These are phyloP conservation scores for Lentinus tigrinus DNA, from an alignment of 768 basidiomycete genomes.

Conservation along the genomic window DNA sequence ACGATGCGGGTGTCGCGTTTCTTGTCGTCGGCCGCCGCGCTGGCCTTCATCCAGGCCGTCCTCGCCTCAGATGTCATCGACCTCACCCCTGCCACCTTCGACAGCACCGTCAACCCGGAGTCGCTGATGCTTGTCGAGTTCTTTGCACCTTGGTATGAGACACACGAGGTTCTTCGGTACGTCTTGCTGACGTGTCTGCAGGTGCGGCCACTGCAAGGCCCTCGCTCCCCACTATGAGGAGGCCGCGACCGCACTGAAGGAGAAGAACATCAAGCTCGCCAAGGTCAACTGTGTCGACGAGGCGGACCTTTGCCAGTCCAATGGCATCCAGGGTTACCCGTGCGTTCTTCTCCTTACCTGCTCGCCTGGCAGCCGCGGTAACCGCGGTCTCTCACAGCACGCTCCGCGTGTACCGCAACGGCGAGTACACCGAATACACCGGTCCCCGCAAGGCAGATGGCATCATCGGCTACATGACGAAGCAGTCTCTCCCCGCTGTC, in stretches of 20 bases:
- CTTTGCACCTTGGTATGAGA: constrained; percentile 79
- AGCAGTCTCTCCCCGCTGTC: constrained; percentile 94
- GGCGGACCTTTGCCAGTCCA: constrained; percentile 83
- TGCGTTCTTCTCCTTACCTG: constrained; percentile 38
- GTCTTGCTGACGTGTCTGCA: constrained; percentile 24
- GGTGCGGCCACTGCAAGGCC: constrained; percentile 96
- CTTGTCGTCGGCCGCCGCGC: constrained; percentile 50
- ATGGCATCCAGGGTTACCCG: constrained; percentile 95
- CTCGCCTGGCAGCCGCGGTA: neutral
- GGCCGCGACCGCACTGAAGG: constrained; percentile 91
- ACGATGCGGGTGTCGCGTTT: constrained; percentile 64
- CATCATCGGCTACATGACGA: constrained; percentile 94
- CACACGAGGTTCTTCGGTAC: neutral
- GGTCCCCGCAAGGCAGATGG: constrained; percentile 95
- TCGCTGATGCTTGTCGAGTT: constrained; percentile 89
- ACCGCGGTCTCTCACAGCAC: constrained; percentile 48
- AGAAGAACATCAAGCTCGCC: constrained; percentile 84
- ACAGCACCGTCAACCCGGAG: constrained; percentile 61
- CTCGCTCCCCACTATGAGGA: constrained; percentile 92
- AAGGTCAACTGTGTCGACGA: constrained; percentile 98
- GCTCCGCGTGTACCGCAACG: constrained; percentile 88
- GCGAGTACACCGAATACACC: constrained; percentile 73
- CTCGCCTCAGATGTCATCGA: constrained; percentile 78
- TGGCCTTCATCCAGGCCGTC: constrained; percentile 53
- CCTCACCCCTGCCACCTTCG: constrained; percentile 70